A percentile compares a stretch with the other conserved stretches of the same genome.
Conservation (phyloP, 257 asterid species). For the Agastache rugosa region DNA sequence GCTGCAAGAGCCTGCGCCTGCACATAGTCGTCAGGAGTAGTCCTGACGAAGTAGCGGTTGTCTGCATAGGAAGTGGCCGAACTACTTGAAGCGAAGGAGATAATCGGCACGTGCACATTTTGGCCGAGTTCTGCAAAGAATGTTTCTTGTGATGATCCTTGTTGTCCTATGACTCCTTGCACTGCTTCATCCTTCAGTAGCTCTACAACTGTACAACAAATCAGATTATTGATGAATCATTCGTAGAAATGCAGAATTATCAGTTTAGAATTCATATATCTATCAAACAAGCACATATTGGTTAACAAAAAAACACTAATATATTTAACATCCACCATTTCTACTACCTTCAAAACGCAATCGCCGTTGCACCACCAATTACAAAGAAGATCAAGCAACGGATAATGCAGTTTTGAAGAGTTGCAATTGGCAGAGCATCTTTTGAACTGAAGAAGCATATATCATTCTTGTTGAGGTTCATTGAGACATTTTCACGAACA, state of each 20-base stretch:
- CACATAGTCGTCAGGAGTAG: slow-evolving; percentile 38
- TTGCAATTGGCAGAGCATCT: neutral
- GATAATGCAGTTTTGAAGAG: neutral
- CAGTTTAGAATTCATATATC: neutral
- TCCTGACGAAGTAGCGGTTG: slow-evolving; percentile 41
- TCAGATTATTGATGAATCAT: neutral
- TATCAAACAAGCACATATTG: neutral
- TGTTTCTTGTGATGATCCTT: slow-evolving; percentile 40
- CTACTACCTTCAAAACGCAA: neutral
- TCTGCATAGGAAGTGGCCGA: slow-evolving; percentile 27
- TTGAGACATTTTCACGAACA: slow-evolving; percentile 7
- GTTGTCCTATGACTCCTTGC: slow-evolving; percentile 58
- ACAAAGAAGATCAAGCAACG: neutral
- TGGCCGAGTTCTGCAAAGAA: slow-evolving; percentile 54
- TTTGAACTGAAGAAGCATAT: too few species aligned
- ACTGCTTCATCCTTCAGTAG: slow-evolving; percentile 55
- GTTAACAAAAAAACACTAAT: too few species aligned
- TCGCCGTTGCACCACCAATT: too few species aligned
- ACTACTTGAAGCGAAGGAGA: slow-evolving; percentile 42
- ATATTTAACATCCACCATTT: neutral
- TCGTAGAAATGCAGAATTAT: neutral
- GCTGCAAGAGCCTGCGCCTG: slow-evolving; percentile 61
- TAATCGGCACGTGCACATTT: slow-evolving; percentile 49
- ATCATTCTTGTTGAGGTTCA: neutral
- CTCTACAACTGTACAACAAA: slow-evolving; percentile 47